A percentile compares a stretch with the other conserved stretches of the same genome.
Conservation (phyloP, 805 yeast genomes). For the Nakazawaea molendinolei region DNA sequence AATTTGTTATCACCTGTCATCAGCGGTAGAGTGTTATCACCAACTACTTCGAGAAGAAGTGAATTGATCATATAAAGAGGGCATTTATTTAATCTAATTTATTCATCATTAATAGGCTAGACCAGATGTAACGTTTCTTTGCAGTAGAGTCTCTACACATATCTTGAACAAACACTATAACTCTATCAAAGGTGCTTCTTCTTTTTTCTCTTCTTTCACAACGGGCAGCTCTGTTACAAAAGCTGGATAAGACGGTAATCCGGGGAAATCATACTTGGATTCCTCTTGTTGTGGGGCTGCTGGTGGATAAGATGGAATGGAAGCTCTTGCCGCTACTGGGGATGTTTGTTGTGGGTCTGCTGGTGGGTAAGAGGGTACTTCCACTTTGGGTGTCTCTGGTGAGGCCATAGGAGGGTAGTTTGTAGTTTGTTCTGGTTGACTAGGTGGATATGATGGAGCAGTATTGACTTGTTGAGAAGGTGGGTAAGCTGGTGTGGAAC, state of each 20-base stretch:
- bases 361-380: constrained; percentile 7
- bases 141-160: too few relatives aligned
- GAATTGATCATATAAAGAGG: too few relatives aligned
- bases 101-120: too few relatives aligned
- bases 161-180: background rate
- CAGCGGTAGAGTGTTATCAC: constrained; percentile 1
- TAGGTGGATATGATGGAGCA: too few relatives aligned
- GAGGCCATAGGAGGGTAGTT: background rate
- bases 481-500: background rate
- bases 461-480: too few relatives aligned
- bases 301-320: constrained; percentile 6
- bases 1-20: too few relatives aligned
- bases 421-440: too few relatives aligned
- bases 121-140: too few relatives aligned
- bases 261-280: constrained; percentile 7
- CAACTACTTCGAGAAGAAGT: constrained; percentile 9
- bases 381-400: background rate
- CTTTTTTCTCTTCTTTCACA: background rate
- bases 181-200: constrained; percentile 12
- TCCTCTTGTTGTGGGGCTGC: background rate
- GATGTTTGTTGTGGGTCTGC: background rate
- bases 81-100: too few relatives aligned
- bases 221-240: background rate
- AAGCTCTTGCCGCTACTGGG: background rate
- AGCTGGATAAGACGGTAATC: constrained; percentile 5